Base-by-base conservation (phyloP, 148 eudicot genomes). In the Salicornia ramosissima region DNA sequence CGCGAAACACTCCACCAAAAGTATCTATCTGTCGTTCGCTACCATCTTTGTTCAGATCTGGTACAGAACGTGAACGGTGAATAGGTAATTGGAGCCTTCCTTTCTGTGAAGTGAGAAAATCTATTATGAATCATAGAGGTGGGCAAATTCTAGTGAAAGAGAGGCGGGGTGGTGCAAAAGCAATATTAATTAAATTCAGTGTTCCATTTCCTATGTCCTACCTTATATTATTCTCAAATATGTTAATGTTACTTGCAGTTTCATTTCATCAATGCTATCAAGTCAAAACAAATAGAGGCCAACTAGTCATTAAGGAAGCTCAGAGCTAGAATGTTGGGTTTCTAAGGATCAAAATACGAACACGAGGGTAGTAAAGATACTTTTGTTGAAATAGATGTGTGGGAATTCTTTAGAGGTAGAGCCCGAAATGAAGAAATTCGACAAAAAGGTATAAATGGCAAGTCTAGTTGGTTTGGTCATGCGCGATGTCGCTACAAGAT, bases 31-130 rank as follows among this genome's bases (percentile, higher is more conserved):
- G 83, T 53, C 69, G 81, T 63, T 74, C 25, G 53, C 87, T 83
- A 68, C 85, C 92, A 67, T 90, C 89, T 86, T 90, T 85, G 68
- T 79, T 76, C 28, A 95, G 79, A 57, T 39, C 79, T 6, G 99
- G 99, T 39, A 95, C 96, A 51, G 99, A 95, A 52, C 49, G 87
- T 58, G 97, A 87, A 39, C 99, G 93, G 67, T 81, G 88, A 10
- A 91, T 86, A 51, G 77, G 71, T 53, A 75, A 58, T 58, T 69
- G 84, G 45, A 67, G 60, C 53, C 66, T 83, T 64, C 77, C 79
- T 79, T 81, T 95, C 97, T 92, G 88, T 52, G 71, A 70, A 78
- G 61, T 13, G 65, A 71, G 64, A 43, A 81, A 64, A 53, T 67
- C 34, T 71, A 74, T 73, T 63, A 83, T 61, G 31, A 63, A 70